Percentiles rank a stretch among this genome's conserved stretches.
Conservation (phyloP, 2,329 filamentous ascomycete genomes). For the Hirsutella minnesotensis region DNA sequence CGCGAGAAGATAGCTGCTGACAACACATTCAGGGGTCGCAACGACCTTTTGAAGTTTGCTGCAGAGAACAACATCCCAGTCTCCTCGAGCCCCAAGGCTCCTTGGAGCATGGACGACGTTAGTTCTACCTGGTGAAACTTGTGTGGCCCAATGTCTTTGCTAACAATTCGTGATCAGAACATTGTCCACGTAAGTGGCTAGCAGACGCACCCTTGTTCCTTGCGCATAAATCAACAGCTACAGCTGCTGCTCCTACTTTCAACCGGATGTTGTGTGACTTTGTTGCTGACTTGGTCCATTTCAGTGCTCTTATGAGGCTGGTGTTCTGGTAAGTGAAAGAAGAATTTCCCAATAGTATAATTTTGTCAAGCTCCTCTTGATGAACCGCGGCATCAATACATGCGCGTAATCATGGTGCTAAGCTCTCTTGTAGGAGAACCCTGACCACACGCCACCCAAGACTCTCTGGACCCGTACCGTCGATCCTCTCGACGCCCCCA, state of each 20-base stretch:
- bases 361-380: too few relatives aligned
- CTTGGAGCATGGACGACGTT: constrained; percentile 43
- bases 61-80: constrained; percentile 56
- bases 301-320: constrained; percentile 64
- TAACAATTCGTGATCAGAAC: constrained; percentile 1
- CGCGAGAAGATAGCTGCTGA: constrained; percentile 58
- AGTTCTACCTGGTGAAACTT: constrained; percentile 22
- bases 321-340: constrained; percentile 28
- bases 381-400: neutral
- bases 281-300: neutral
- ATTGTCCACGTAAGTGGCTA: constrained; percentile 10
- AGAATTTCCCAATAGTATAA: too few relatives aligned
- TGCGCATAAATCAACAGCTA: too few relatives aligned
- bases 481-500: constrained; percentile 51
- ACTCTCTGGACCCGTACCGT: constrained; percentile 48
- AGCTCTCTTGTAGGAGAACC: constrained; percentile 29
- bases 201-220: too few relatives aligned
- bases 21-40: constrained; percentile 35
- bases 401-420: neutral
- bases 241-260: too few relatives aligned
- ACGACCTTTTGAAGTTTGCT: constrained; percentile 63
- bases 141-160: constrained; percentile 12
- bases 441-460: constrained; percentile 44
- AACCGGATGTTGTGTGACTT: too few relatives aligned
- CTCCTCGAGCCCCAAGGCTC: constrained; percentile 60